These are phyloP conservation scores for Leccinum obscurum DNA, from an alignment of 768 basidiomycete genomes.

Conservation along the genomic window DNA sequence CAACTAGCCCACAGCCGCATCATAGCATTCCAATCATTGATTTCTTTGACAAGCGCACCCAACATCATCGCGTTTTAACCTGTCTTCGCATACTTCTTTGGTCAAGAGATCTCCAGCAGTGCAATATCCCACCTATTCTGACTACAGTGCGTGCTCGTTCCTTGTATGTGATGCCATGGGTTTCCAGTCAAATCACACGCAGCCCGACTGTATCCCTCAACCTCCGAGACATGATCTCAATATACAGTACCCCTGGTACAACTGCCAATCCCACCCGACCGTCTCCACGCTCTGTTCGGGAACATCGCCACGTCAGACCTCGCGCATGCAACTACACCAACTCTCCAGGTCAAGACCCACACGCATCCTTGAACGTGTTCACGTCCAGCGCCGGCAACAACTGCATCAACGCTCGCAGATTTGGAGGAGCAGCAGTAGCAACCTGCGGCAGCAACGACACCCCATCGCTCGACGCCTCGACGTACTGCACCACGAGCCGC, in stretches of 20 bases:
- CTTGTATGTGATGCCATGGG: too few species aligned
- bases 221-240: constrained; percentile 75
- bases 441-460: constrained; percentile 1
- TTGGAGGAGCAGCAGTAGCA: constrained; percentile 12
- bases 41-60: too few species aligned
- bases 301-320: not conserved
- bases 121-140: too few species aligned
- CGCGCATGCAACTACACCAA: constrained; percentile 2
- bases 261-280: constrained; percentile 54
- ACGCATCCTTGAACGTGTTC: constrained; percentile 57
- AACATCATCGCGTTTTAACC: too few species aligned
- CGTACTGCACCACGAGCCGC: constrained; percentile 75
- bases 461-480: constrained; percentile 30
- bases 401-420: constrained; percentile 51
- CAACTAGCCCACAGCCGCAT: too few species aligned
- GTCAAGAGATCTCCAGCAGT: too few species aligned
- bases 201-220: constrained; percentile 64
- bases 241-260: constrained; percentile 57
- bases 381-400: constrained; percentile 57
- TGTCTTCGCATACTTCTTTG: too few species aligned
- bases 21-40: too few species aligned
- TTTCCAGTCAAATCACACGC: constrained; percentile 27
- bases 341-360: constrained; percentile 53
- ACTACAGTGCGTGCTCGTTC: too few species aligned
- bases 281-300: constrained; percentile 42